A percentile compares a stretch with the other conserved stretches of the same genome.
Evolutionary conservation across 1,139 yeast species (phyloP).

Genomic region (Nakaseomyces delphensis): DNA sequence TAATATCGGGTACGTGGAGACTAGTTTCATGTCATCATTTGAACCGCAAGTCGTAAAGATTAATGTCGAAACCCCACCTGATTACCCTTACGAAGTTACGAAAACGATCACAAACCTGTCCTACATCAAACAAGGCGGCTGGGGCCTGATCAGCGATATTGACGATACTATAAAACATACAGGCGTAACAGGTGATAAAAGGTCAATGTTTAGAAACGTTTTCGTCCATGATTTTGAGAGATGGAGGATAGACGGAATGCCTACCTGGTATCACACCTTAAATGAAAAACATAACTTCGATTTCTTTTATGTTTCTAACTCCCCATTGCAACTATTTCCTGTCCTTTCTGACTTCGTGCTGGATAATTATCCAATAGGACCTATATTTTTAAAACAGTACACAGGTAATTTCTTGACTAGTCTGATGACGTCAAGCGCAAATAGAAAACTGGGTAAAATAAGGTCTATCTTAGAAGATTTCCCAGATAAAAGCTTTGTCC

Average conservation of each 20-base stretch:
- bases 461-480: constrained; percentile 62
- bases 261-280: constrained; percentile 55
- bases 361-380: constrained; percentile 52
- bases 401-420: constrained; percentile 70
- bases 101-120: constrained; percentile 10
- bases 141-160: constrained; percentile 79
- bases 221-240: constrained; percentile 54
- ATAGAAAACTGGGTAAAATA: constrained; percentile 63
- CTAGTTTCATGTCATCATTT: constrained; percentile 43
- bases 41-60: constrained; percentile 42
- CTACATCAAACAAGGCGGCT: constrained; percentile 33
- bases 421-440: constrained; percentile 77
- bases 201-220: constrained; percentile 71
- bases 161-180: constrained; percentile 91
- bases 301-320: constrained; percentile 88
- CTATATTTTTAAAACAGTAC: constrained; percentile 81
- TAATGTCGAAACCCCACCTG: constrained; percentile 22
- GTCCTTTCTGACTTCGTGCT: constrained; percentile 52
- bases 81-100: constrained; percentile 1
- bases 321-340: constrained; percentile 83
- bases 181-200: constrained; percentile 81
- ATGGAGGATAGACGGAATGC: constrained; percentile 67
- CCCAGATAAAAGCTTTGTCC: constrained; percentile 64
- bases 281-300: constrained; percentile 39
- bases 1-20: constrained; percentile 49